Evolutionary conservation across 1,284 basidiomycete species (phyloP), one percentile per base, ranked within the genome.

Genomic region (Tylopilus sp.): DNA sequence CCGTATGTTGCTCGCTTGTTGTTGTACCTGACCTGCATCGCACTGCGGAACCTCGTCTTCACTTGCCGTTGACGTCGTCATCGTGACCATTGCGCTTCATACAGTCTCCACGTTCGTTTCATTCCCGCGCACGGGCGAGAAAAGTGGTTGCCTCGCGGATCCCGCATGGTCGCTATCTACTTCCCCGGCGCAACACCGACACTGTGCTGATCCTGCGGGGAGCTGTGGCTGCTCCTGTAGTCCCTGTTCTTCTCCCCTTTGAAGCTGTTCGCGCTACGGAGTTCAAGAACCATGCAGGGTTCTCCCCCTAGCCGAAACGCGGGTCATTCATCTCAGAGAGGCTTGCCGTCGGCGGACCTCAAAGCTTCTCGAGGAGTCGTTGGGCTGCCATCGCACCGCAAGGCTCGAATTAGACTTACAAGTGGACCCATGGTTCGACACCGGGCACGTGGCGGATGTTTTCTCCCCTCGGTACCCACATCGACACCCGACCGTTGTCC

Each of bases 111-210:
- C 55, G 55, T 40, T 66, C 52, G 56, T 46, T 64, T 61, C 59
- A 63, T 66, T 63, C 62, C 61, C 64, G 61, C 60, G 53, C 53
- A 46, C 18, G 44, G 49, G 25, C 41, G 47, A 49, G 44, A 53
- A n/a, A 48, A 37, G 25, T 35, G 31, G 38, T 16, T 46, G 62
- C 61, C 61, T 63, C 54, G 62, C 63, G 61, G 62, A 57, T 45
- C 49, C 52, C 52, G 62, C 61, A 61, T 63, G 61, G 61, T 49
- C 49, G 11, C 25, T 54, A 52, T 59, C 51, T 56, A 29, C 31
- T 33, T 30, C 33, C 41, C 28, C 31, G 54, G 59, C 59, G 49
- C 51, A 61, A 51, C 35, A 44, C 56, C 61, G 61, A 63, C 58
- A 44, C 39, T 26, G 9, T 38, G 21, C 18, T 42, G 40, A 38